Base-by-base conservation (phyloP, 495 filamentous ascomycete genomes). In the Parmelia sp. region DNA sequence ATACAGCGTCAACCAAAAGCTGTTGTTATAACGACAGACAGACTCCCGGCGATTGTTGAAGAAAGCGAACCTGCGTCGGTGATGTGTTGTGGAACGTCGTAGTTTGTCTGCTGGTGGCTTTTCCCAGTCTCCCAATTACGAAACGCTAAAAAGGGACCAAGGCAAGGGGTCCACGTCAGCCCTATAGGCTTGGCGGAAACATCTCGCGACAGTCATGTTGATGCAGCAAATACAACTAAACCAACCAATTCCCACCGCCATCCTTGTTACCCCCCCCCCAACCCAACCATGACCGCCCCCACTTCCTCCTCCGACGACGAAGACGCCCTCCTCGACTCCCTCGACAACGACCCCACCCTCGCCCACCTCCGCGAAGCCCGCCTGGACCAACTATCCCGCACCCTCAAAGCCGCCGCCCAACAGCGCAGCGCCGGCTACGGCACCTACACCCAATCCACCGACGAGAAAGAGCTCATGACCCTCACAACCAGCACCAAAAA, bases 341-440 rank as follows among this genome's bases (percentile, higher is more conserved):
- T 92, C 39, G 89, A 87, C 60, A 65, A 58, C 51, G 66, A 68
- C 61, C 71, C 73, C 14, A 74, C 77, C 37, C 66, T 85, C n/a
- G 78, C 83, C 64, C 77, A 78, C 60, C 88, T 90, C 75, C 85
- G 89, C 61, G 86, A 87, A 71, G 79, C 84, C 58, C 83, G 89
- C 37, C 81, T 91, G 61, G 82, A 90, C 67, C 86, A 90, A 73
- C 79, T 92, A 6, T 84, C 88, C 70, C 76, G 83, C 44, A 87
- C 90, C 69, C 81, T 84, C 65, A 71, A 77, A 8, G 74, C 77
- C 11, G 74, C 80, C 37, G 80, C 81, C 69, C 60, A 70, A 40
- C 60, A 75, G 63, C 71, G 74, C 47, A 65, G 55, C 57, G 63
- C 71, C 29, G 68, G 73, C 57, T 62, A 77, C 72, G 80, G 79